These are phyloP conservation scores for Pleurotus sapidus DNA, from an alignment of 768 basidiomycete genomes.

Conservation along the genomic window DNA sequence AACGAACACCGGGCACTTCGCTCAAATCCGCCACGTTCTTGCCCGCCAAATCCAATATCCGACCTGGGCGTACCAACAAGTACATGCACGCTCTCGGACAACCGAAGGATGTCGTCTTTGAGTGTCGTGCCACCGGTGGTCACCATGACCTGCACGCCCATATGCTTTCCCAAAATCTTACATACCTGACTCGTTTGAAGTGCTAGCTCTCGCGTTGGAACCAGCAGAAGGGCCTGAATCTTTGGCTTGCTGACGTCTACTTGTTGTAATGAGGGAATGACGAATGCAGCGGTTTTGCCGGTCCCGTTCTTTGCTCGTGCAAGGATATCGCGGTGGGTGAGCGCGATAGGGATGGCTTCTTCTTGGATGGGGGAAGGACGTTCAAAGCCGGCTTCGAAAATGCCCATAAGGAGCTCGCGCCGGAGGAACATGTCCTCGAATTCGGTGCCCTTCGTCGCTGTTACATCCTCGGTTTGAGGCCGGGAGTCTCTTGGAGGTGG, in stretches of 20 bases:
- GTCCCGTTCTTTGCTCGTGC: conserved; percentile 97
- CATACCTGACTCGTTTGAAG: conserved; percentile 99
- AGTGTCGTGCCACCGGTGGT: conserved; percentile 98
- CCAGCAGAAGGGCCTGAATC: conserved; percentile 95
- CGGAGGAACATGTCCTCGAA: conserved; percentile 94
- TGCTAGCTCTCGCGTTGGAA: conserved; percentile 98
- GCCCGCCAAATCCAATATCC: conserved; percentile 91
- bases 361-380: conserved; percentile 98
- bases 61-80: conserved; percentile 96
- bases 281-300: conserved; percentile 98
- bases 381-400: conserved; percentile 98
- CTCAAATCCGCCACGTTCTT: conserved; percentile 92
- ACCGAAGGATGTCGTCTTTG: conserved; percentile 94
- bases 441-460: conserved; percentile 87
- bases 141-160: conserved; percentile 97
- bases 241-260: conserved; percentile 80
- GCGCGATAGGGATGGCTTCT: conserved; percentile 94
- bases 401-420: conserved; percentile 98
- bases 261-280: conserved; percentile 95
- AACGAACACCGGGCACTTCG: conserved; percentile 93
- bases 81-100: conserved; percentile 89
- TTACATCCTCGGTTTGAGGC: conserved; percentile 97
- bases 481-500: conserved; percentile 88
- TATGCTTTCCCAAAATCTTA: conserved; percentile 95
- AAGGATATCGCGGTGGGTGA: conserved; percentile 90